Percentiles rank a stretch among this genome's conserved stretches.
These are phyloP conservation scores for Leccinum pellstonianum DNA, from an alignment of 768 basidiomycete species.

Conservation along the genomic window DNA sequence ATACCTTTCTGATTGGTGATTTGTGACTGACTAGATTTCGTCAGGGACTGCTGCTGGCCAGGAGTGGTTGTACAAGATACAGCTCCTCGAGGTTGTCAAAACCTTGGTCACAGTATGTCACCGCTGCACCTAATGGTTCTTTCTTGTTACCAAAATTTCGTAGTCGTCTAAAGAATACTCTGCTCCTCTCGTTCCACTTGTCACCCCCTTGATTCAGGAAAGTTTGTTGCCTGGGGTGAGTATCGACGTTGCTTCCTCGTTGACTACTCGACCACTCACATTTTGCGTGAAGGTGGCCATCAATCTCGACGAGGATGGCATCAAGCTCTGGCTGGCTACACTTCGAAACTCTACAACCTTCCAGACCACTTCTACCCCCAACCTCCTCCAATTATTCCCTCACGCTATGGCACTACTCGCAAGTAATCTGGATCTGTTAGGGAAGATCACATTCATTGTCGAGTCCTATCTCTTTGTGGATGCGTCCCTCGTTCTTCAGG, in stretches of 20 bases:
- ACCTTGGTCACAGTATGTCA: slow-evolving; percentile 62
- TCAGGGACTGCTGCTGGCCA: slow-evolving; percentile 67
- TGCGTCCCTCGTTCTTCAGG: slow-evolving; percentile 59
- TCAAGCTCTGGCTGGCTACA: slow-evolving; percentile 72
- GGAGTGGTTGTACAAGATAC: slow-evolving; percentile 70
- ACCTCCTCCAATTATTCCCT: slow-evolving; percentile 66
- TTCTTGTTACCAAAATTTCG: slow-evolving; percentile 5
- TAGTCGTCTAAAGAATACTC: slow-evolving; percentile 71
- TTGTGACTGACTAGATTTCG: slow-evolving; percentile 13
- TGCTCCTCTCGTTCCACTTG: slow-evolving; percentile 48
- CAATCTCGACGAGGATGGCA: slow-evolving; percentile 75
- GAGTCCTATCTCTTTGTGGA: slow-evolving; percentile 83
- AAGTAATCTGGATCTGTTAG: slow-evolving; percentile 72
- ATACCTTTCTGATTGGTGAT: slow-evolving; percentile 1
- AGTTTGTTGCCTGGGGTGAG: slow-evolving; percentile 57
- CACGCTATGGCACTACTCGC: slow-evolving; percentile 57
- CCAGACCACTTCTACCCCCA: slow-evolving; percentile 45
- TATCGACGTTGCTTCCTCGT: slow-evolving; percentile 2
- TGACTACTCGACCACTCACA: background rate
- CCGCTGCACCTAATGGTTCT: background rate
- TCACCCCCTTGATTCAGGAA: slow-evolving; percentile 64
- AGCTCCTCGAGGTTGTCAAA: slow-evolving; percentile 66
- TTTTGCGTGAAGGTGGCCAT: slow-evolving; percentile 49
- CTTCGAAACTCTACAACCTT: slow-evolving; percentile 63
- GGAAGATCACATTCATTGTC: slow-evolving; percentile 61